Evolutionary conservation across 192 early-diverging fungal genomes (phyloP).

Genomic region (Fimicolochytrium jonesii): DNA sequence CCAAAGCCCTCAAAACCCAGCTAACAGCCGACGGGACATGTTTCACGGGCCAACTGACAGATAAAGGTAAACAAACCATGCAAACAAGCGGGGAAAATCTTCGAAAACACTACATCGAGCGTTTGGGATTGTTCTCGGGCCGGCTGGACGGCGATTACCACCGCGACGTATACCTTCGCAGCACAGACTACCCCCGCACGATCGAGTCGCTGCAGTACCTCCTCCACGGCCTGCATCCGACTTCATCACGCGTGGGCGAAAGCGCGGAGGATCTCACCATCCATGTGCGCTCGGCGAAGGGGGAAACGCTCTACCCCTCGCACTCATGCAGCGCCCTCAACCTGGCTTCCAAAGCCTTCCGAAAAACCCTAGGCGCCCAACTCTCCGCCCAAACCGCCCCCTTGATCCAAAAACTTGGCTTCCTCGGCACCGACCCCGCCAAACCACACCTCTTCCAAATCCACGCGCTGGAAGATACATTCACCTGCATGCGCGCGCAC

Average conservation of each 20-base stretch:
- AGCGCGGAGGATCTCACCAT: slow-evolving; percentile 8
- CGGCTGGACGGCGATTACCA: not conserved
- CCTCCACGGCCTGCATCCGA: slow-evolving; percentile 58
- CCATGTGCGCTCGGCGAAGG: not conserved
- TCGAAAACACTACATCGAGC: slow-evolving; percentile 52
- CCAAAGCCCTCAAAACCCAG: not conserved
- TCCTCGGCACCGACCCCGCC: slow-evolving; percentile 6
- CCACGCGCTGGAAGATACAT: slow-evolving; percentile 35
- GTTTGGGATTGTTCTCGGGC: slow-evolving; percentile 19
- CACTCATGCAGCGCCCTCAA: slow-evolving; percentile 13
- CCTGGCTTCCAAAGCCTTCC: slow-evolving; percentile 12
- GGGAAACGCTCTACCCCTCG: slow-evolving; percentile 27
- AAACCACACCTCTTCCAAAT: slow-evolving; percentile 25
- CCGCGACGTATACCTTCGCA: slow-evolving; percentile 49
- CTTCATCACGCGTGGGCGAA: slow-evolving; percentile 9
- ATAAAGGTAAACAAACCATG: slow-evolving; percentile 53
- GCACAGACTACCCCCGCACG: slow-evolving; percentile 56
- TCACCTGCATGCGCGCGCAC: slow-evolving; percentile 30
- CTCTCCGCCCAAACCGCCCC: not conserved
- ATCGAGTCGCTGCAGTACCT: slow-evolving; percentile 66
- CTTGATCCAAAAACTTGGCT: slow-evolving; percentile 17
- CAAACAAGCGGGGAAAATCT: slow-evolving; percentile 40
- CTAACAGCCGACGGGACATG: not conserved
- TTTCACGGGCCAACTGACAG: slow-evolving; percentile 56
- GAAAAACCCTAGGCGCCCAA: not conserved